Evolutionary conservation across 805 yeast genomes (phyloP).

Genomic region (Saccharomyces kudriavzevii): DNA sequence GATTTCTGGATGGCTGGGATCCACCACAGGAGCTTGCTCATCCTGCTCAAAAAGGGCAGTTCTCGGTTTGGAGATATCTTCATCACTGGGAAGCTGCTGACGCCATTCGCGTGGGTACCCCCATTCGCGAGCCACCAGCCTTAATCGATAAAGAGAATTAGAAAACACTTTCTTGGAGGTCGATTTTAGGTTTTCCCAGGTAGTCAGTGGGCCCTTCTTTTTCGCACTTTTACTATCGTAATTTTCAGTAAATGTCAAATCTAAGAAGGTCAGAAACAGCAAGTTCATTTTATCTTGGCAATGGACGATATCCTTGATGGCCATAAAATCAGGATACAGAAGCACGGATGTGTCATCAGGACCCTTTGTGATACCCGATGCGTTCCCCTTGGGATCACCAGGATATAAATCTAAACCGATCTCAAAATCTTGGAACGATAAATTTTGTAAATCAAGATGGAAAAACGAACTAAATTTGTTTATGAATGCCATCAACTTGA

Average conservation of each 20-base stretch:
- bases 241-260: slow-evolving; percentile 9
- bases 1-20: slow-evolving; percentile 12
- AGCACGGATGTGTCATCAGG: slow-evolving; percentile 1
- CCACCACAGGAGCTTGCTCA: slow-evolving; percentile 12
- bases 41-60: slow-evolving; percentile 7
- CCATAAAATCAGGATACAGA: slow-evolving; percentile 18
- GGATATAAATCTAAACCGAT: slow-evolving; percentile 22
- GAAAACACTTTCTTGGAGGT: slow-evolving; percentile 9
- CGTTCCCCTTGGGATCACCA: slow-evolving; percentile 10
- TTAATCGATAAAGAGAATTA: slow-evolving; percentile 9
- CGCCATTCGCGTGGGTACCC: slow-evolving; percentile 26
- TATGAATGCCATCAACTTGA: slow-evolving; percentile 17
- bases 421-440: slow-evolving; percentile 22
- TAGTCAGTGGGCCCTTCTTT: slow-evolving; percentile 14
- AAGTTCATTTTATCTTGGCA: slow-evolving; percentile 22
- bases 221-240: slow-evolving; percentile 8
- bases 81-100: neutral
- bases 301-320: slow-evolving; percentile 15
- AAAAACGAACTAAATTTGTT: slow-evolving; percentile 16
- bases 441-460: slow-evolving; percentile 14
- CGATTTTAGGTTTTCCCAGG: slow-evolving; percentile 5
- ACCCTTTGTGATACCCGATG: slow-evolving; percentile 9
- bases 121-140: slow-evolving; percentile 14
- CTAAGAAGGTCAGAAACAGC: slow-evolving; percentile 14
- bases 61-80: neutral